Base-by-base conservation (phyloP, 345 rosid species). In the Cochlearia excelsa region DNA sequence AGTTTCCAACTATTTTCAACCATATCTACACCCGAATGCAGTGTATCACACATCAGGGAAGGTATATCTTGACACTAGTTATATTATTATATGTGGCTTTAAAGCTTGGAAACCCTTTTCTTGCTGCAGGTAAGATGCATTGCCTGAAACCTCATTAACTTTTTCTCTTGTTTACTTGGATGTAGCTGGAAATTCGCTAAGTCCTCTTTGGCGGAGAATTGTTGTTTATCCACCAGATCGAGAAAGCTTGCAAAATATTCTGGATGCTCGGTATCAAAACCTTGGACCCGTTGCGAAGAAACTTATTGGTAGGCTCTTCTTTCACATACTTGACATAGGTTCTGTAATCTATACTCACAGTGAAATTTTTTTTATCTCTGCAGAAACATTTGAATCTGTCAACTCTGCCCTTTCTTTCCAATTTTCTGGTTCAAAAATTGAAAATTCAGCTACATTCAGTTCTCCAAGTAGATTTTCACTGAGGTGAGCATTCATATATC, bases 1-100 rank as follows among this genome's bases (percentile, higher is more conserved):
- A 84, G 80, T 74, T 93, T 93, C 69, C 82, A 86, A 50, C 66
- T 92, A 53, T 92, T 92, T 74, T 85, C 95, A 51, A 86, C 99
- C 40, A 78, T 85, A 56, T 83, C 99, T 33, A 80, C 86, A 48
- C 72, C 82, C 33, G 86, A 79, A 57, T 73, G 71, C 66, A 80
- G 79, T 71, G 51, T 65, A 6, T 65, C 75, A 63, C 69, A 52
- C 54, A 67, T 67, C 63, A 43, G 67, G 30, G 87, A 82, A 78
- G 95, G 88, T 85, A 69, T 69, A 58, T 67, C 8, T 46, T 51
- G 26, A 44, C 51, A 8, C 57, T 51, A 53, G 38, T 11, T 52
- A 29, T 68, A 10, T 46, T 45, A 8, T 30, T 27, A 46, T 27
- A 46, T 31, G 1, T 67, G 46, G 46, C 57, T 41, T 28, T 58